Evolutionary conservation across 768 basidiomycete genomes (phyloP), one percentile per base, ranked within the genome.

Genomic region (Tephrocybe rancida): DNA sequence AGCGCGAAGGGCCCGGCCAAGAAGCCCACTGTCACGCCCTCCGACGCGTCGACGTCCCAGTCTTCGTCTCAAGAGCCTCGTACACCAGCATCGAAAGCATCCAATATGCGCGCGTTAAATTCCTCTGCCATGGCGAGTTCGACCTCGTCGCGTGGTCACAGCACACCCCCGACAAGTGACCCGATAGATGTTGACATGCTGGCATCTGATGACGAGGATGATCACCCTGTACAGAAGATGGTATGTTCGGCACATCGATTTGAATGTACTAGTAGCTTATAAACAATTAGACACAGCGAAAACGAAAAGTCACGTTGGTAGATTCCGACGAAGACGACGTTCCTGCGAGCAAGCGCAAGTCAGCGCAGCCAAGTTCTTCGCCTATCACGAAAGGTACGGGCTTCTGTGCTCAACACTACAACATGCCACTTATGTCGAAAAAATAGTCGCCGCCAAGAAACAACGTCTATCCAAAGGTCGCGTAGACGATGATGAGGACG

Each of bases 151-250:
- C 72, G 70, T 19, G 73, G 71, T 18, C 75, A 73, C 46, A 86
- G 76, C 57, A 89, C 88, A 2, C 90, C 90, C 24, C 89, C 89
- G 0, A 88, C 88, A 2, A 92, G 89, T 58, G 88, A 92, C 57
- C 76, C 82, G 25, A 81, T 91, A 52, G 89, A 92, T 58, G 79
- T 92, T 9, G 89, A 91, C 64, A 85, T 90, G 83, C 57, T 84
- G 44, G 77, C 76, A 7, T 79, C 77, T 27, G 81, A 76, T 11
- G 80, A 79, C 37, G 79, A 78, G 19, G 70, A 73, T 22, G 63
- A 66, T 18, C 60, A 64, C 44, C 59, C 60, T 37, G 61, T 62
- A 29, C 61, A 43, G 56, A 60, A 57, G 56, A 29, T 37, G 55
- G 48, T 61, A 52, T 50, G 48, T 37, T 27, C 3, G 11, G 11